These are phyloP conservation scores for Solanum piurae DNA, from an alignment of 257 asterid species.

Conservation along the genomic window DNA sequence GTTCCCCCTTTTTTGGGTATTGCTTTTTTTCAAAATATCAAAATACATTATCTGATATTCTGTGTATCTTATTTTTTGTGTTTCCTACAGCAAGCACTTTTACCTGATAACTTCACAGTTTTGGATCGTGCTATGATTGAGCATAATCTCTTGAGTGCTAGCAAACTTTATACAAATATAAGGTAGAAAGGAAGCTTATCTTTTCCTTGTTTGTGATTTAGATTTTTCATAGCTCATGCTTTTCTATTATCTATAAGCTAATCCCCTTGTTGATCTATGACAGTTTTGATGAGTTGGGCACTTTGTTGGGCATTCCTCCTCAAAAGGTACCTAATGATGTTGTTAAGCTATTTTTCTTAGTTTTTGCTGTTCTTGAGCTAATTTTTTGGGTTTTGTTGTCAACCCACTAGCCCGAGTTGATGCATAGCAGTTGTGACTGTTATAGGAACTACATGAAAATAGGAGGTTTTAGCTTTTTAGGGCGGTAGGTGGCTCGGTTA, in stretches of 20 bases:
- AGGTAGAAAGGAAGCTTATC: slow-evolving; percentile 34
- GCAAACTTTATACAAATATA: slow-evolving; percentile 93
- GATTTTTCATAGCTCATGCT: not conserved
- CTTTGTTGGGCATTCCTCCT: slow-evolving; percentile 92
- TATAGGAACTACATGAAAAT: not conserved
- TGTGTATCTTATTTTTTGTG: slow-evolving; percentile 1
- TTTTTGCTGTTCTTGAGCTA: not conserved
- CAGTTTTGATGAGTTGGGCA: slow-evolving; percentile 93
- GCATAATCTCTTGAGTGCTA: slow-evolving; percentile 94
- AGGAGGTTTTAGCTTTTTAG: not conserved
- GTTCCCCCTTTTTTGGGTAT: slow-evolving; percentile 15
- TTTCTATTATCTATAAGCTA: slow-evolving; percentile 1
- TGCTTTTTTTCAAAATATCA: not conserved
- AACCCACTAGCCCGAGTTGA: not conserved
- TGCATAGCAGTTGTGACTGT: not conserved
- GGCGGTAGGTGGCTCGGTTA: not conserved
- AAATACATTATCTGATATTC: not conserved
- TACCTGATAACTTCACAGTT: slow-evolving; percentile 92
- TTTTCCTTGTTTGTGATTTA: slow-evolving; percentile 3
- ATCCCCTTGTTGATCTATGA: slow-evolving; percentile 3
- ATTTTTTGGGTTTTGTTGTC: not conserved
- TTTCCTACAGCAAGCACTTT: slow-evolving; percentile 57
- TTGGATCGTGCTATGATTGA: slow-evolving; percentile 99
- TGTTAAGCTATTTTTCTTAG: not conserved
- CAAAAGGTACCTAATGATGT: slow-evolving; percentile 45